Evolutionary conservation across 1,284 basidiomycete genomes (phyloP), one percentile per base, ranked within the genome.

Genomic region (Leccinum laetum): DNA sequence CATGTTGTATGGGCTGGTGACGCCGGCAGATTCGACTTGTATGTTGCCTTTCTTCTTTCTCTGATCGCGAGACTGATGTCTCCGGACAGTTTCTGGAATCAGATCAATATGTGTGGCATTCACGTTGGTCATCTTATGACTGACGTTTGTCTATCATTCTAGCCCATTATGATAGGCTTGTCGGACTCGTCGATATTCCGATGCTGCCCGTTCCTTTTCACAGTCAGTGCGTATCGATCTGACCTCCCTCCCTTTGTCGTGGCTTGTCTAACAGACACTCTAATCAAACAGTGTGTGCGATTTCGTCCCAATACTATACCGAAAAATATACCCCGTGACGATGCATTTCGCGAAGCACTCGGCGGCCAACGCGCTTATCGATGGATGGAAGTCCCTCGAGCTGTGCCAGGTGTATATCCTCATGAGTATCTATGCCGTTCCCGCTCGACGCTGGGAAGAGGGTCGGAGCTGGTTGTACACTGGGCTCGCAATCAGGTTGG

Each of bases 271-370:
- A 64, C 26, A 10, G 11, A 46, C 14, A 46, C 9, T 52, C 11
- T 52, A 14, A 52, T 7, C 24, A 13, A 35, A 37, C 29, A 92
- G 90, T 94, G 55, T 93, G 91, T 67, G 91, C 91, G 11, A 86
- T 93, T 62, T 86, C 91, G 0, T 92, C 90, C 1, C 81, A 91
- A 32, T 92, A 91, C 72, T 91, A 92, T 73, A 72, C 81, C 4
- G 87, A 88, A 29, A 29, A 29, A 21, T 21, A 60, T 93, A 93
- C 71, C 89, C 90, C 2, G 89, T 93, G 68, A 91, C 91, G 13
- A 94, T 94, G 92, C 92, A 93, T 74, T 93, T 93, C 67, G 92
- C 92, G 2, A 92, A 91, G 72, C 88, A 90, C 66, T 89, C 91
- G 0, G 92, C 91, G 2, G 90, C 91, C 2, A 91, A 88, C 66